Base-by-base conservation (phyloP, 2,329 filamentous ascomycete species). In the Aureobasidium sp. region DNA sequence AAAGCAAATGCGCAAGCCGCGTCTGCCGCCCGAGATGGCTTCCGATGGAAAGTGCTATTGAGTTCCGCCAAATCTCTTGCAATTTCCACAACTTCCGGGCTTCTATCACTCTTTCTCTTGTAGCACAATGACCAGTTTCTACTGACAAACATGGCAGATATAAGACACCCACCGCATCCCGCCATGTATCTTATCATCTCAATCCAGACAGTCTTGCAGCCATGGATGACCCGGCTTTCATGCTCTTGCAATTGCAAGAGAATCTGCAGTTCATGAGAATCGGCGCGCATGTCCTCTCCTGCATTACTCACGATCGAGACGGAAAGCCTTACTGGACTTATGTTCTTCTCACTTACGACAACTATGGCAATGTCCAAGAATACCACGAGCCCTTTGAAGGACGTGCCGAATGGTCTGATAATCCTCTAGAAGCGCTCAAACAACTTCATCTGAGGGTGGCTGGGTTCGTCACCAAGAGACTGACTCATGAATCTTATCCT, bases 161-260 rank as follows among this genome's bases (percentile, higher is more conserved):
- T 44, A 56, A 44, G 27, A 56, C 6, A 31, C 7, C 29, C 34
- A 17, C 44, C 37, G 3, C 25, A 15, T 34, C 15, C 22, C 11
- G 14, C n/a, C 52, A 17, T 44, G 15, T 7, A 15, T 44, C 25
- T 42, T 25, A 22, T 31, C 52, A 31, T 44, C n/a, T 17, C 37
- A 44, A 9, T 25, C 20, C 17, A 34, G 22, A 20, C 25, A 29
- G 3, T 44, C 37, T 42, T 7, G 25, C 52, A 20, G 8, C 20
- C 52, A 56, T 56, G 52, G 37, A 56, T 11, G 52, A 56, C 8
- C 52, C 52, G 6, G 25, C 52, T 17, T 56, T 56, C 52, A 56
- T 56, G 52, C 39, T 41, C 14, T 22, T 44, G 52, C 52, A 56
- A 22, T n/a, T 41, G 22, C 52, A 56, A 36, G 36, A 56, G 39